Base-by-base conservation (phyloP, 805 yeast genomes). In the Nakazawaea ishiwadae region DNA sequence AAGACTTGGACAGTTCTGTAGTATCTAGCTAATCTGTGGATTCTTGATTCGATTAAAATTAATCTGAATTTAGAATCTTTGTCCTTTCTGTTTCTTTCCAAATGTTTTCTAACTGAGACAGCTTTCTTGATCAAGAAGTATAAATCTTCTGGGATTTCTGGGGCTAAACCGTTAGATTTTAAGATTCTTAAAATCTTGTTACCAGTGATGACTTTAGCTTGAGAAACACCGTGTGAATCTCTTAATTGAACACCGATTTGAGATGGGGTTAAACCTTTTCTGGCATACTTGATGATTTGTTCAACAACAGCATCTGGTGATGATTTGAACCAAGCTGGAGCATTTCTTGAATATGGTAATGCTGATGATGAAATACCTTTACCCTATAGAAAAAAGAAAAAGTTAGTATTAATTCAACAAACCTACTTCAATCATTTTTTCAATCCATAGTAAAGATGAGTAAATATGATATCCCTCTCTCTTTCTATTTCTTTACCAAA, bases 1-100 rank as follows among this genome's bases (percentile, higher is more conserved):
- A 93, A 84, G 65, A 93, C 98, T 67, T 96, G 79, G 64, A 88
- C 96, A 64, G 96, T 87, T 88, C 96, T 91, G 96, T 93, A 93
- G 95, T 93, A 93, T 81, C 99, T 87, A 62, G 99, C 96, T 71
- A 93, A 86, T 84, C 99, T 91, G 96, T 93, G 99, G 80, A 93
- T 93, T 89, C 99, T 90, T 56, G 98, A 91, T 81, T 93, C 99
- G 73, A 93, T 90, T 75, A 93, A 84, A 93, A 93, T 93, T 69
- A 93, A 88, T 84, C 99, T 88, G 96, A 93, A 93, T 80, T 93
- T 93, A 63, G 99, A 93, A 79, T 93, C 99, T 84, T 93, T 91
- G 79, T 93, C 99, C 84, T 93, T 93, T 87, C 99, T 90, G 97
- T 93, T 93, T 78, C 95, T 87, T 80, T 93, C 99, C 71, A 93